Conservation (phyloP, 441 rosid species). For the Gossypium lobatum region DNA sequence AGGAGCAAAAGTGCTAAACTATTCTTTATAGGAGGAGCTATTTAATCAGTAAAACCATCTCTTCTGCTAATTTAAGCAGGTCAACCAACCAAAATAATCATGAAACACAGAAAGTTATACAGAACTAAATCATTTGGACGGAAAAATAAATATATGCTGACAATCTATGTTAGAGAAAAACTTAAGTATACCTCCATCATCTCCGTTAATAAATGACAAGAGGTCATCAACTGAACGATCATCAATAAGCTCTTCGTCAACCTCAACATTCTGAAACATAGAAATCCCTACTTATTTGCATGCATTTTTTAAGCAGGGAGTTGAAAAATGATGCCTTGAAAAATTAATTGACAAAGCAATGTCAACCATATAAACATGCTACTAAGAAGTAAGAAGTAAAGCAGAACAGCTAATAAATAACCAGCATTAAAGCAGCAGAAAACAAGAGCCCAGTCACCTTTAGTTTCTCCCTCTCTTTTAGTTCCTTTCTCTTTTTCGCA, state of each 20-base stretch:
- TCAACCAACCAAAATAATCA: background rate
- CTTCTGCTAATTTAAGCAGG: background rate
- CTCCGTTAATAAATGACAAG: constrained; percentile 75
- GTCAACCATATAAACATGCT: constrained; percentile 2
- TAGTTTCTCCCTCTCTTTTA: constrained; percentile 55
- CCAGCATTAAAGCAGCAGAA: background rate
- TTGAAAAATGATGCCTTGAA: background rate
- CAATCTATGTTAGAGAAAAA: constrained; percentile 1
- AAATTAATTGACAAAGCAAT: background rate
- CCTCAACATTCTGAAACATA: constrained; percentile 50
- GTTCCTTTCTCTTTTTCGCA: constrained; percentile 63
- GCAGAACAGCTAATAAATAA: background rate
- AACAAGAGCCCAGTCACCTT: constrained; percentile 33
- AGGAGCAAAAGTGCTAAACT: background rate
- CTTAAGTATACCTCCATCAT: constrained; percentile 39
- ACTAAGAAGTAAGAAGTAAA: background rate
- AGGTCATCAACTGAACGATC: constrained; percentile 93
- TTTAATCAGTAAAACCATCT: background rate
- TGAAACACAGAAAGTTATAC: background rate
- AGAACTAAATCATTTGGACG: background rate
- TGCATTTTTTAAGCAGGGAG: background rate
- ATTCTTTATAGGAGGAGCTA: background rate
- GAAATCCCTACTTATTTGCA: background rate
- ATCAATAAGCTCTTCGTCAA: constrained; percentile 63
- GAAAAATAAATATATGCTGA: background rate